Evolutionary conservation across 1,284 basidiomycete genomes (phyloP), one percentile per base, ranked within the genome.

Genomic region (Neolentinus lepideus): DNA sequence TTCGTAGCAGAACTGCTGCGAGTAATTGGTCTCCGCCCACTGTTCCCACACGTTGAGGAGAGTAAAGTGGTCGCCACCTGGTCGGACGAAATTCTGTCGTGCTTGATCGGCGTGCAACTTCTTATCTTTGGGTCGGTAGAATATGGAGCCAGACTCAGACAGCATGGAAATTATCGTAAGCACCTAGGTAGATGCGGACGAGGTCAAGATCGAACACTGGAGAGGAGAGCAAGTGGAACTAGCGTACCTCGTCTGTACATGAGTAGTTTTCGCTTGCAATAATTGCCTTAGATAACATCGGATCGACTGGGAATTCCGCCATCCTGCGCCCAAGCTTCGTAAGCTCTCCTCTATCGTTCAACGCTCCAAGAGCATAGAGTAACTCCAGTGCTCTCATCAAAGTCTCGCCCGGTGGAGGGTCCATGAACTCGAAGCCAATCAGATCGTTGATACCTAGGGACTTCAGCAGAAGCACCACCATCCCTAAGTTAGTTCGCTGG

Each of bases 261-360:
- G 80, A 76, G 72, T 94, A 98, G 60, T 88, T 81, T 69, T 98
- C 97, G 65, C 92, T 95, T 36, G 93, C 91, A 59, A 99, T 93
- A 66, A 99, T 97, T 1, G 91, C 86, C 71, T 98, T 98, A 43
- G 90, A 93, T 63, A 99, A 75, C 89, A 98, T 98, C 2, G 97
- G 97, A 66, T 99, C 97, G 36, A 98, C 92, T 3, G 96, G 96
- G 72, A 99, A 99, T 69, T 99, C 97, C 3, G 96, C 96, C 97
- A 99, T 99, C 51, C 94, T 77, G 56, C 97, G 79, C 1, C 97
- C 97, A 24, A 99, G 80, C 67, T 98, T 94, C 11, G 97, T 99
- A 60, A 99, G 71, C 69, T 99, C 95, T 12, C 97, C 97, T 58
- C 90, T 80, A 69, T 99, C 95, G 69, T 99, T 98, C 61, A 99